Conservation (phyloP, 441 rosid genomes). For the Pelargonium fulgidum region DNA sequence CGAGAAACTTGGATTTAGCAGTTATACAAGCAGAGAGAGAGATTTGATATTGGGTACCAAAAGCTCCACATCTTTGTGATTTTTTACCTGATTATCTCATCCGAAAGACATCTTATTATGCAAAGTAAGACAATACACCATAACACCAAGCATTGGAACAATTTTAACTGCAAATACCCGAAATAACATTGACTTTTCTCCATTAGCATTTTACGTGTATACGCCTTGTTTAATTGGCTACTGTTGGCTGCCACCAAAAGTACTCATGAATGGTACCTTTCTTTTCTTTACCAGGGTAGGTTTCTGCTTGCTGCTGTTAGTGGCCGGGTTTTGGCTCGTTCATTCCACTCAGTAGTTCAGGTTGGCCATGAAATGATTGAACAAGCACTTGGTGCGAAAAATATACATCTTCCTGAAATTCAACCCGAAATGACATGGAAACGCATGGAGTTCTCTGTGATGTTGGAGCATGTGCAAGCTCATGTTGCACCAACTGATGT, state of each 20-base stretch:
- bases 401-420: constrained; percentile 53
- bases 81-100: neutral
- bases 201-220: neutral
- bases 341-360: constrained; percentile 82
- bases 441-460: constrained; percentile 84
- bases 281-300: constrained; percentile 64
- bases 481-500: constrained; percentile 99
- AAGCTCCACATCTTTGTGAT: neutral
- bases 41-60: neutral
- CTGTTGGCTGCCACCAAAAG: constrained; percentile 5
- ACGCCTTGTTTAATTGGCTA: neutral
- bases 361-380: constrained; percentile 75
- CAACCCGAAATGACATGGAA: constrained; percentile 90
- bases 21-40: neutral
- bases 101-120: neutral
- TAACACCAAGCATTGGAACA: constrained; percentile 3
- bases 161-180: neutral
- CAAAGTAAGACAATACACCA: neutral
- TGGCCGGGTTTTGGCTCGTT: constrained; percentile 88
- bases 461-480: constrained; percentile 98
- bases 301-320: constrained; percentile 95
- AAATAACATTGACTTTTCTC: neutral
- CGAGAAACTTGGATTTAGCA: neutral
- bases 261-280: constrained; percentile 12
- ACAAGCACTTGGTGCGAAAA: constrained; percentile 58